Evolutionary conservation across 768 basidiomycete genomes (phyloP).

Genomic region (Termitomyces sp.): DNA sequence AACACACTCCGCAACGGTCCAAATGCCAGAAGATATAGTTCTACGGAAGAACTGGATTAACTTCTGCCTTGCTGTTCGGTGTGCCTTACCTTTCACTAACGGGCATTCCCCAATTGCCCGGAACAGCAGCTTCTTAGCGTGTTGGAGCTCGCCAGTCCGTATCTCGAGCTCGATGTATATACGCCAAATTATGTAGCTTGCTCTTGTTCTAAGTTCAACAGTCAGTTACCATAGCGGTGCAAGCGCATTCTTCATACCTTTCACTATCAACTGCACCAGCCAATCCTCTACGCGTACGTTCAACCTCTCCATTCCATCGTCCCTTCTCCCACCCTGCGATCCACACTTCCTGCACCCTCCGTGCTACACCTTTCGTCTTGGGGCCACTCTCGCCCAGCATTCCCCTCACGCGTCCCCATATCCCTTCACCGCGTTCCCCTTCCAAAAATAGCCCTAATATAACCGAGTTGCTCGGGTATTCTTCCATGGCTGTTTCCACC

Average conservation of each 20-base stretch:
- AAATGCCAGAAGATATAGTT: slow-evolving; percentile 75
- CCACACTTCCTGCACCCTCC: slow-evolving; percentile 70
- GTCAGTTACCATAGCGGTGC: not conserved
- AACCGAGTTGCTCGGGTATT: slow-evolving; percentile 66
- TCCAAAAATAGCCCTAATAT: slow-evolving; percentile 72
- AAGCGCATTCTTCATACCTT: slow-evolving; percentile 37
- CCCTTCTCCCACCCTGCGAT: slow-evolving; percentile 73
- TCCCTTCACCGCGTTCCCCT: slow-evolving; percentile 67
- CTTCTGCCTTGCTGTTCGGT: not conserved
- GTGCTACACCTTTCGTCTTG: slow-evolving; percentile 48
- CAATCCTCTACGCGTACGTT: slow-evolving; percentile 63
- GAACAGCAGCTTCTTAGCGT: slow-evolving; percentile 69
- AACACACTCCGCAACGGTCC: slow-evolving; percentile 63
- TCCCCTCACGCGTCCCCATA: slow-evolving; percentile 68
- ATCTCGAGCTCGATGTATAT: slow-evolving; percentile 78
- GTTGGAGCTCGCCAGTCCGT: slow-evolving; percentile 45
- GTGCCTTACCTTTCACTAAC: slow-evolving; percentile 55
- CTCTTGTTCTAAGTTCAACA: slow-evolving; percentile 44
- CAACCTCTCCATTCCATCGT: slow-evolving; percentile 63
- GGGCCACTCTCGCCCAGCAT: slow-evolving; percentile 45
- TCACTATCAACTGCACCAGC: slow-evolving; percentile 57
- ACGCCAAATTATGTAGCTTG: slow-evolving; percentile 65
- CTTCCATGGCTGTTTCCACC: slow-evolving; percentile 44
- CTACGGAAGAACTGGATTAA: slow-evolving; percentile 27
- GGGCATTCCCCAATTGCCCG: slow-evolving; percentile 74